A percentile compares a stretch with the other conserved stretches of the same genome.
Evolutionary conservation across 306 rosid species (phyloP).

Genomic region (Glycine soja): DNA sequence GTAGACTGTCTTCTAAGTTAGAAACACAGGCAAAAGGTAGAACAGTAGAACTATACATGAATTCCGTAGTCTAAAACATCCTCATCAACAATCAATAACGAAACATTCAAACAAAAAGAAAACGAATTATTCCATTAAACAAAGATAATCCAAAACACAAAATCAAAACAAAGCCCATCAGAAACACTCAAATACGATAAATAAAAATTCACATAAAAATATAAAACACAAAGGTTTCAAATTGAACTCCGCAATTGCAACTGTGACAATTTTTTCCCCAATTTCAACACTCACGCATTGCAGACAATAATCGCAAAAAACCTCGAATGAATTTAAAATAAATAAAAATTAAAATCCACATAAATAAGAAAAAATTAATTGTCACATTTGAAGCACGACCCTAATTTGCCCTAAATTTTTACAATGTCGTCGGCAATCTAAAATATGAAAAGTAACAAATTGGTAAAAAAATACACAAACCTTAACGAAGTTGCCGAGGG

Average conservation of each 20-base stretch:
- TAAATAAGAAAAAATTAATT: too few species aligned
- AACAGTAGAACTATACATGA: too few species aligned
- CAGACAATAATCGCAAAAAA: neutral
- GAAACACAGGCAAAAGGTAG: too few species aligned
- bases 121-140: neutral
- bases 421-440: neutral
- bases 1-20: too few species aligned
- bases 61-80: neutral
- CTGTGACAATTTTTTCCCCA: too few species aligned
- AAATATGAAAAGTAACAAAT: neutral
- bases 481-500: too few species aligned
- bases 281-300: neutral
- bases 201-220: too few species aligned
- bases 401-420: neutral
- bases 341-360: neutral
- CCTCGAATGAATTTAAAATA: neutral
- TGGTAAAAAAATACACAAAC: slow-evolving; percentile 30
- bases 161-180: neutral
- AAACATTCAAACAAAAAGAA: neutral
- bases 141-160: neutral
- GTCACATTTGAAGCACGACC: too few species aligned
- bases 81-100: neutral
- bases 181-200: too few species aligned
- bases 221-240: too few species aligned
- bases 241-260: too few species aligned